These are phyloP conservation scores for Limtongia smithiae DNA, from an alignment of 805 yeast species.

Conservation along the genomic window DNA sequence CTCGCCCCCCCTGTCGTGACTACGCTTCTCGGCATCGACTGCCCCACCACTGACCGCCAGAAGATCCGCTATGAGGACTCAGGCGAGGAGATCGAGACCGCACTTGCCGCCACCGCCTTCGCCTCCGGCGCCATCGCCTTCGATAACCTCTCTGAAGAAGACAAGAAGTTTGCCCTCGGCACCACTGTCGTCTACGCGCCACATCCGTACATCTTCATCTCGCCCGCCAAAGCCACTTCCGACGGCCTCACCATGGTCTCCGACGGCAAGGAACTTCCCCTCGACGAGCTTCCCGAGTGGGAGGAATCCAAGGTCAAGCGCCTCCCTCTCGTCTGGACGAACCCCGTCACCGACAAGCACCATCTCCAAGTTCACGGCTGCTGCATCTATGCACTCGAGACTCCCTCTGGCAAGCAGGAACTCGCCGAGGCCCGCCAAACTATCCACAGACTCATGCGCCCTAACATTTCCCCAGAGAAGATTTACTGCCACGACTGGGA, in stretches of 20 bases:
- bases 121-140: conserved; percentile 82
- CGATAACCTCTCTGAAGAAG: conserved; percentile 60
- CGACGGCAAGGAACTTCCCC: conserved; percentile 66
- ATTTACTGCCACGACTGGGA: conserved; percentile 82
- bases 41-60: conserved; percentile 55
- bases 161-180: conserved; percentile 66
- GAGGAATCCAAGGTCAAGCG: conserved; percentile 71
- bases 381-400: conserved; percentile 65
- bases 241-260: conserved; percentile 85
- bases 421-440: conserved; percentile 71
- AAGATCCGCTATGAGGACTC: conserved; percentile 64
- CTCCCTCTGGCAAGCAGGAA: conserved; percentile 55
- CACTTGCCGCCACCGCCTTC: conserved; percentile 87
- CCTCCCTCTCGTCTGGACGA: conserved; percentile 88
- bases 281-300: conserved; percentile 77
- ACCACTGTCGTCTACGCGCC: conserved; percentile 89
- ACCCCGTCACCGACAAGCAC: conserved; percentile 77
- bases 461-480: conserved; percentile 69
- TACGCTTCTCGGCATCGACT: conserved; percentile 76
- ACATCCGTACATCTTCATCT: conserved; percentile 83
- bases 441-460: conserved; percentile 75
- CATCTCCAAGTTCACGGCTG: conserved; percentile 88
- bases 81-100: conserved; percentile 59
- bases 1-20: conserved; percentile 84
- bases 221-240: conserved; percentile 73